These are phyloP conservation scores for Aegilops tauschii DNA, from an alignment of 176 grass and related monocot species.

Conservation along the genomic window DNA sequence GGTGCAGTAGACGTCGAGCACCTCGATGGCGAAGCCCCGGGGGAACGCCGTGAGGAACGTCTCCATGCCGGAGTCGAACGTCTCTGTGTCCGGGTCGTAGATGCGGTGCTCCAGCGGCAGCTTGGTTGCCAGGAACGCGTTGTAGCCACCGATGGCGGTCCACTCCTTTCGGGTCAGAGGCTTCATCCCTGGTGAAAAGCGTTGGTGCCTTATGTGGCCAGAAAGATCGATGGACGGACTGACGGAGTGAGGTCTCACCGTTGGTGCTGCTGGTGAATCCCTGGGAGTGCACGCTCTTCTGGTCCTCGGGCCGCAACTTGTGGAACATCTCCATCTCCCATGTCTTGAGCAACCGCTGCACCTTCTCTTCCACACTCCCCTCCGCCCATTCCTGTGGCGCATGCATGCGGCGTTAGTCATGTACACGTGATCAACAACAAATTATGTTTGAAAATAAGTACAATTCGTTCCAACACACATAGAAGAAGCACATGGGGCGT, in stretches of 20 bases:
- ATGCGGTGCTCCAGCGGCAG: constrained; percentile 58
- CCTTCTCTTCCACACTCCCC: constrained; percentile 70
- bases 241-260: constrained; percentile 15
- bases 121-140: constrained; percentile 48
- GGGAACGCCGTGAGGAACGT: constrained; percentile 56
- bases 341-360: constrained; percentile 68
- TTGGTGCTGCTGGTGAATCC: constrained; percentile 46
- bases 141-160: constrained; percentile 58
- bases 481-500: too few species aligned
- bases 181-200: constrained; percentile 12
- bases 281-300: constrained; percentile 37
- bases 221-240: too few species aligned
- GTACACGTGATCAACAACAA: background rate
- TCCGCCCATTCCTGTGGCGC: constrained; percentile 42
- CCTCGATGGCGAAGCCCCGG: constrained; percentile 60
- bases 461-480: too few species aligned
- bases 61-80: constrained; percentile 27
- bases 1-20: constrained; percentile 52
- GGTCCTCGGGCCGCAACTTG: constrained; percentile 42
- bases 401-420: background rate
- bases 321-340: constrained; percentile 83
- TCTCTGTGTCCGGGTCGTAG: constrained; percentile 60
- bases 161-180: constrained; percentile 24
- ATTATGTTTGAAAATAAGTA: too few species aligned
- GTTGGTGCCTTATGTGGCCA: too few species aligned